Percentiles rank a stretch among this genome's conserved stretches.
These are phyloP conservation scores for Apiotrichum gracile DNA, from an alignment of 1,284 basidiomycete genomes.

Conservation along the genomic window DNA sequence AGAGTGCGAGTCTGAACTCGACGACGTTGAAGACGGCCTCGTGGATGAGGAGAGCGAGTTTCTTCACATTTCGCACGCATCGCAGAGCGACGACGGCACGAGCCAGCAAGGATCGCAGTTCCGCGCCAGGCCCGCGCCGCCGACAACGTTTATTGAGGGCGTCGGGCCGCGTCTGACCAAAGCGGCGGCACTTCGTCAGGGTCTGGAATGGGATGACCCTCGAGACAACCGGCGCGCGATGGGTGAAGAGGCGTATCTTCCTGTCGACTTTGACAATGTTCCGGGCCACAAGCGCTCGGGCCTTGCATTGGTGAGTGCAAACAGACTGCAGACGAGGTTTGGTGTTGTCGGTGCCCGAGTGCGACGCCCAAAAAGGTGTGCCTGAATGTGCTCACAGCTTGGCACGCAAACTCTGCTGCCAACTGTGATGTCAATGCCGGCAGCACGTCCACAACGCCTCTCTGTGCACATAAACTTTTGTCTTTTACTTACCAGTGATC, in stretches of 20 bases:
- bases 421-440: too few relatives aligned
- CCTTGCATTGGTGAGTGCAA: constrained; percentile 22
- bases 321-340: too few relatives aligned
- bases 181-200: constrained; percentile 28
- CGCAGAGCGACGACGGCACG: background rate
- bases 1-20: background rate
- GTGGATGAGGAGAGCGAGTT: constrained; percentile 23
- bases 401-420: too few relatives aligned
- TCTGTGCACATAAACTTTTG: background rate
- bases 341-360: too few relatives aligned
- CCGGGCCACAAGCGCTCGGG: constrained; percentile 30
- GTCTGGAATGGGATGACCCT: constrained; percentile 31
- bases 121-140: constrained; percentile 27
- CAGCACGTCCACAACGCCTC: too few relatives aligned
- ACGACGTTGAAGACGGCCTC: background rate
- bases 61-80: constrained; percentile 4
- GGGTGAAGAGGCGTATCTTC: constrained; percentile 7
- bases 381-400: too few relatives aligned
- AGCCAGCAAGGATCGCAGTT: constrained; percentile 6
- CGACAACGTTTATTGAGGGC: constrained; percentile 8
- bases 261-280: constrained; percentile 16
- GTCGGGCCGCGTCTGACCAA: constrained; percentile 36
- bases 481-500: background rate
- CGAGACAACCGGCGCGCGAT: constrained; percentile 8
- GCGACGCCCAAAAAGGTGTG: background rate